Conservation (phyloP, 1,284 basidiomycete genomes). For the Leccinum pallidistipes region DNA sequence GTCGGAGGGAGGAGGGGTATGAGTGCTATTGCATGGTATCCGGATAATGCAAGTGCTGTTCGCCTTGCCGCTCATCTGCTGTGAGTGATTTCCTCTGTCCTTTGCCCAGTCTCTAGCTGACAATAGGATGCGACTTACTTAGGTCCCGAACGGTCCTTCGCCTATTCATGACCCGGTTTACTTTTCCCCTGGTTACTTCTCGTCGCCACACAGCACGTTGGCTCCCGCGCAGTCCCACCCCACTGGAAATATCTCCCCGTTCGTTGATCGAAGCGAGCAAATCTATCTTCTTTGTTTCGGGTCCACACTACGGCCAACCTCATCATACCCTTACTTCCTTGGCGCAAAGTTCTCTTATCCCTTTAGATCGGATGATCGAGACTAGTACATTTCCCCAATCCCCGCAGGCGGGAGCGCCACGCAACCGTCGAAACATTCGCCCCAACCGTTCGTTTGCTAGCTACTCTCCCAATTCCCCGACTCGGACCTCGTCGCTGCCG, state of each 20-base stretch:
- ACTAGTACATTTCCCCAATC: not conserved
- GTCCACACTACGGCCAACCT: not conserved
- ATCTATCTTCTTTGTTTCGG: not conserved
- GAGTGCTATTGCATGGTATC: too few relatives aligned
- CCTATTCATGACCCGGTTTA: not conserved
- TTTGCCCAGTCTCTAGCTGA: slow-evolving; percentile 2
- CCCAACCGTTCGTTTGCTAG: not conserved
- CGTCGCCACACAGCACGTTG: fast-evolving
- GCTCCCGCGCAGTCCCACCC: not conserved
- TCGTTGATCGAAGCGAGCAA: not conserved
- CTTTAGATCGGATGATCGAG: not conserved
- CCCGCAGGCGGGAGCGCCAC: not conserved
- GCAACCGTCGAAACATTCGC: not conserved
- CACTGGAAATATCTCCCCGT: not conserved
- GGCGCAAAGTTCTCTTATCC: too few relatives aligned
- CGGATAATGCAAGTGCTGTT: too few relatives aligned
- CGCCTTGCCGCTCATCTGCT: fast-evolving
- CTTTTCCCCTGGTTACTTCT: too few relatives aligned
- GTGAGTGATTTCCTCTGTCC: slow-evolving; percentile 1
- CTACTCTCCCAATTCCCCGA: not conserved
- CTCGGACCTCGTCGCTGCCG: slow-evolving; percentile 9
- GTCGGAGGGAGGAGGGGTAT: too few relatives aligned
- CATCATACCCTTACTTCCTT: not conserved
- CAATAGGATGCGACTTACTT: not conserved
- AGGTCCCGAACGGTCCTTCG: not conserved